Evolutionary conservation across 2,329 filamentous ascomycete species (phyloP).

Genomic region (Xylariaceae sp.): DNA sequence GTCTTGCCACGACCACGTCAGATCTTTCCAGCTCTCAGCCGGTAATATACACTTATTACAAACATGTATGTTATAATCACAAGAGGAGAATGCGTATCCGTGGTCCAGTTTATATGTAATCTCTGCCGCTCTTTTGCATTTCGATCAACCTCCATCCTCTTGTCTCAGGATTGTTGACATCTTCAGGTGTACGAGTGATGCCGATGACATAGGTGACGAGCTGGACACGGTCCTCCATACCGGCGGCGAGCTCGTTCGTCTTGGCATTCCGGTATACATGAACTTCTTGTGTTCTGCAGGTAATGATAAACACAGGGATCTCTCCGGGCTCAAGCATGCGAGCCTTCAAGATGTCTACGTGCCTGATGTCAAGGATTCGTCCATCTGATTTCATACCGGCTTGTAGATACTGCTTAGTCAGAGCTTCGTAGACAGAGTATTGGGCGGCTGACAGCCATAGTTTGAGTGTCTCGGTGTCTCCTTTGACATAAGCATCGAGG

Average conservation of each 20-base stretch:
- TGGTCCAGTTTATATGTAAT: conserved; percentile 69
- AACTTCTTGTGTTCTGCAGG: conserved; percentile 94
- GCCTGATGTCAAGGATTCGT: conserved; percentile 90
- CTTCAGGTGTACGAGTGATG: conserved; percentile 89
- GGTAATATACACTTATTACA: conserved; percentile 41
- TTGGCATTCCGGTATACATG: conserved; percentile 96
- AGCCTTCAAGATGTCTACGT: conserved; percentile 85
- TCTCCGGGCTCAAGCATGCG: conserved; percentile 84
- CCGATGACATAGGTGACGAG: conserved; percentile 98
- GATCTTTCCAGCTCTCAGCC: conserved; percentile 26
- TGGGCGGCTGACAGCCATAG: conserved; percentile 96
- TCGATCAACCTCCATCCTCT: conserved; percentile 97
- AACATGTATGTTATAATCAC: conserved; percentile 33
- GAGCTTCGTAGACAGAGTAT: conserved; percentile 94
- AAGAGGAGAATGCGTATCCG: conserved; percentile 12
- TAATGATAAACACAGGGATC: conserved; percentile 95
- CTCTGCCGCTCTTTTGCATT: conserved; percentile 95
- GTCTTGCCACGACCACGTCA: conserved; percentile 18
- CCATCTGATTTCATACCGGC: conserved; percentile 94
- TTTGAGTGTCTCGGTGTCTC: conserved; percentile 87
- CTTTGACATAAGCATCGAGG: conserved; percentile 96
- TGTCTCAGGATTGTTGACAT: conserved; percentile 96
- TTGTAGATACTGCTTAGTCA: conserved; percentile 94
- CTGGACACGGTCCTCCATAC: conserved; percentile 99
- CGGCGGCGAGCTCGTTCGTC: conserved; percentile 85